A percentile compares a stretch with the other conserved stretches of the same genome.
These are phyloP conservation scores for Cubamyces lactineus DNA, from an alignment of 768 basidiomycete genomes.

Conservation along the genomic window DNA sequence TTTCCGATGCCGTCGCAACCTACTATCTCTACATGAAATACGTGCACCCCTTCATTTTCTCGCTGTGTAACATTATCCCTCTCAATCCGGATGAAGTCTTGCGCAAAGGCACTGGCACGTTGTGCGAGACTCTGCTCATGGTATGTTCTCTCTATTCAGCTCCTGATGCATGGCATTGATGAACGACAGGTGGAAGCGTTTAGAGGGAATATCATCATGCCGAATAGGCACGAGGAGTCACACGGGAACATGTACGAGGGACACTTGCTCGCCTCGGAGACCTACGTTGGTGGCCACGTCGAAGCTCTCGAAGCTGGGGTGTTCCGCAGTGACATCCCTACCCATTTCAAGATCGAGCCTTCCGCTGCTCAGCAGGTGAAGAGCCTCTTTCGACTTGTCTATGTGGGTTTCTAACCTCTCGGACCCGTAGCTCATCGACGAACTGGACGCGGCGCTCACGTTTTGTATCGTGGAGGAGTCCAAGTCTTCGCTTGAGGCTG, in stretches of 20 bases:
- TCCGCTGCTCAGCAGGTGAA: constrained; percentile 79
- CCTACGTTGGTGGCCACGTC: constrained; percentile 98
- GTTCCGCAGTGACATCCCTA: constrained; percentile 92
- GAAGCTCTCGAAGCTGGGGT: constrained; percentile 98
- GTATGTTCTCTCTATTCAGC: constrained; percentile 46
- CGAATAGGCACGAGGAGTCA: constrained; percentile 93
- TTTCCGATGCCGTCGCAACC: constrained; percentile 99
- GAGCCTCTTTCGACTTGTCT: neutral
- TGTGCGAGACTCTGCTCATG: constrained; percentile 98
- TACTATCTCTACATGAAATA: constrained; percentile 99
- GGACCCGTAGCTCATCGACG: constrained; percentile 75
- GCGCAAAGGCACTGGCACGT: constrained; percentile 92
- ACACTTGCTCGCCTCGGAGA: constrained; percentile 95
- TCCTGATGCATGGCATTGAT: neutral
- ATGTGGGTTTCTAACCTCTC: constrained; percentile 12
- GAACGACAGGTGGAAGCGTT: constrained; percentile 88
- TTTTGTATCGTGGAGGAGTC: constrained; percentile 91
- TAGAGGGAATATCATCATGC: constrained; percentile 92
- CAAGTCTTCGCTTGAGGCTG: constrained; percentile 72
- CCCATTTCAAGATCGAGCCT: constrained; percentile 94
- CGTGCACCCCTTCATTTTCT: constrained; percentile 99
- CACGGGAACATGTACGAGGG: constrained; percentile 94
- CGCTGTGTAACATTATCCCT: constrained; percentile 98
- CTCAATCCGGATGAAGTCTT: constrained; percentile 95
- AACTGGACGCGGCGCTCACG: constrained; percentile 87